These are phyloP conservation scores for Chenopodium suecicum DNA, from an alignment of 148 eudicot genomes.

Conservation along the genomic window DNA sequence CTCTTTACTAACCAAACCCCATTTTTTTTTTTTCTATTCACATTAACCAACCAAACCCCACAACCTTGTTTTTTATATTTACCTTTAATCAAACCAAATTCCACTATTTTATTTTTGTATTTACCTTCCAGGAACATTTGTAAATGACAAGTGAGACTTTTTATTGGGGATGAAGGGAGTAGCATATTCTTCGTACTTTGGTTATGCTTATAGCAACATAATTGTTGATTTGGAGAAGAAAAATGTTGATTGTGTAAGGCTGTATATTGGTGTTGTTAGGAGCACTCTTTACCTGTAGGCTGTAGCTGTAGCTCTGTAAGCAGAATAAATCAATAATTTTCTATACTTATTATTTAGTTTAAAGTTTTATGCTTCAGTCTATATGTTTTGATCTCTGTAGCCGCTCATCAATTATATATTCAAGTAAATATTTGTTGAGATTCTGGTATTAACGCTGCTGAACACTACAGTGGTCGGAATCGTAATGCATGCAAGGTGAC, in stretches of 20 bases:
- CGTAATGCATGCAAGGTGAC: slow-evolving; percentile 67
- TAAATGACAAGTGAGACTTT: no score
- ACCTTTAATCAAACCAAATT: no score
- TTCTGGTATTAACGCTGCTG: background rate
- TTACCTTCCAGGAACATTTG: no score
- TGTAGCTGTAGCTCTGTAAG: no score
- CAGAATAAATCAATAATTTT: no score
- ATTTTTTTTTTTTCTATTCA: no score
- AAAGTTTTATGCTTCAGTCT: background rate
- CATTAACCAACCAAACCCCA: no score
- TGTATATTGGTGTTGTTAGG: background rate
- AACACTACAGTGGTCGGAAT: slow-evolving; percentile 45
- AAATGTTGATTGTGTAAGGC: background rate
- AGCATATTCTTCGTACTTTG: background rate
- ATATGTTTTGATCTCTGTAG: background rate
- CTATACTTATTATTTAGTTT: background rate
- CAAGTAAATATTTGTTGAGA: background rate
- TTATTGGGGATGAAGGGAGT: no score
- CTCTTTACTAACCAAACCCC: no score
- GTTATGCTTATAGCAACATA: background rate
- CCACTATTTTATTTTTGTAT: no score
- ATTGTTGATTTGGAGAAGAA: background rate
- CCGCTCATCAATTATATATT: background rate
- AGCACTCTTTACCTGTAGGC: background rate
- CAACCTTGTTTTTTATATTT: no score